Base-by-base conservation (phyloP, 768 basidiomycete genomes). In the Trametes maxima region DNA sequence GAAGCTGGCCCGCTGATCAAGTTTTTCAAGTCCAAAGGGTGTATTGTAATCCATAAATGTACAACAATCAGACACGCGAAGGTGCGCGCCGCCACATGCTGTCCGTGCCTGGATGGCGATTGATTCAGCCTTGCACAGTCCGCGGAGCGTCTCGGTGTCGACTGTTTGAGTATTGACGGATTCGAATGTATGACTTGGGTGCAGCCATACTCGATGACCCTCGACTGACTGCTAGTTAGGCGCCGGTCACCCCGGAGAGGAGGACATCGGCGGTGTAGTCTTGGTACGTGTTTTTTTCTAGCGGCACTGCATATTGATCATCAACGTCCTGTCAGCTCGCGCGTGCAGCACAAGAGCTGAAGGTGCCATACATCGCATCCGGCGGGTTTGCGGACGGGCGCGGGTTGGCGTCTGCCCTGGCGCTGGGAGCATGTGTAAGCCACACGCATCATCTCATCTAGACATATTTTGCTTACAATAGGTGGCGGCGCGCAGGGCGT, bases 221-320 rank as follows among this genome's bases (percentile, higher is more conserved):
- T 50, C 5, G 19, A 13, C 40, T 50, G 22, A 59, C 43, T 66
- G 45, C 39, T 65, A 1, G 13, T n/a, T 68, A 94, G 92, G 92
- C 70, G 95, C 94, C 33, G 95, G 95, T 24, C 93, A 95, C 73
- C 94, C 94, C 17, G 95, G 95, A 63, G 95, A 97, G 70, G 92
- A 96, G 44, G 95, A 97, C 70, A 90, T 97, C 22, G 91, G 92
- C 3, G 91, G 90, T 4, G 69, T 96, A 22, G 89, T 97, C 3
- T 75, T 97, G 76, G 93, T 93, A 65, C 7, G 65, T n/a, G n/a
- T n/a, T n/a, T n/a, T n/a, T n/a, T n/a, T n/a, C n/a, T n/a, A n/a
- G n/a, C n/a, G n/a, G n/a, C n/a, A n/a, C n/a, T n/a, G 37, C 49
- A 47, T 17, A n/a, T 50, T 57, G 28, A 55, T 49, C 36, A 21